Conservation (phyloP, 805 yeast genomes). For the Candida nitratophila region DNA sequence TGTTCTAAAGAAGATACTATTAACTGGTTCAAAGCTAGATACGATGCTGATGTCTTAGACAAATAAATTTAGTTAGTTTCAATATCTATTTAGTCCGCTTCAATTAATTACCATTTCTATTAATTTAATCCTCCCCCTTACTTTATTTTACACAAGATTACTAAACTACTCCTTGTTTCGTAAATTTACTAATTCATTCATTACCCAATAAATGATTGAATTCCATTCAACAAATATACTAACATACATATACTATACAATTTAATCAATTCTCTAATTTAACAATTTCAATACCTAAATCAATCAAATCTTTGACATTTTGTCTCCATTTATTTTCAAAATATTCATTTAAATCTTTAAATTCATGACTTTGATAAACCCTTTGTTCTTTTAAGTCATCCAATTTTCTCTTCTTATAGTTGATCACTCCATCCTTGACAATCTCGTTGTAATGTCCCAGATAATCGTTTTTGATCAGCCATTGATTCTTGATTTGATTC, state of each 20-base stretch:
- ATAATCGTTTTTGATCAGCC: constrained; percentile 29
- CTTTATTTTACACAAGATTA: too few species aligned
- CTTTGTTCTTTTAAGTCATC: constrained; percentile 36
- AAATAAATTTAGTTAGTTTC: constrained; percentile 38
- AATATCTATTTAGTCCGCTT: neutral
- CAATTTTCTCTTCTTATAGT: constrained; percentile 29
- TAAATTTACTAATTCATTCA: neutral
- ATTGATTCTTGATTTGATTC: constrained; percentile 24
- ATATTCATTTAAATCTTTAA: constrained; percentile 36
- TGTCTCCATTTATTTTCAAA: constrained; percentile 45
- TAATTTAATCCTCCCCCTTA: too few species aligned
- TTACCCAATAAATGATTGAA: too few species aligned
- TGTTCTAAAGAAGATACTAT: constrained; percentile 91
- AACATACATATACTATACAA: too few species aligned
- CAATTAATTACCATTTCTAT: neutral
- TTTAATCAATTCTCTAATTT: constrained; percentile 12
- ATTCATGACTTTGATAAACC: constrained; percentile 34
- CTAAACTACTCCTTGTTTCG: too few species aligned
- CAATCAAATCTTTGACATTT: constrained; percentile 33
- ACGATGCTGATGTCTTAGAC: constrained; percentile 96
- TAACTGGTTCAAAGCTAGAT: constrained; percentile 98
- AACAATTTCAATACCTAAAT: constrained; percentile 30
- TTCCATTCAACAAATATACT: too few species aligned
- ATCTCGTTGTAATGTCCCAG: constrained; percentile 22
- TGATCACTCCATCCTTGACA: constrained; percentile 19